phyloP scores from a whole-genome alignment of 2,329 filamentous ascomycete genomes.

The Didymella pomorum region DNA sequence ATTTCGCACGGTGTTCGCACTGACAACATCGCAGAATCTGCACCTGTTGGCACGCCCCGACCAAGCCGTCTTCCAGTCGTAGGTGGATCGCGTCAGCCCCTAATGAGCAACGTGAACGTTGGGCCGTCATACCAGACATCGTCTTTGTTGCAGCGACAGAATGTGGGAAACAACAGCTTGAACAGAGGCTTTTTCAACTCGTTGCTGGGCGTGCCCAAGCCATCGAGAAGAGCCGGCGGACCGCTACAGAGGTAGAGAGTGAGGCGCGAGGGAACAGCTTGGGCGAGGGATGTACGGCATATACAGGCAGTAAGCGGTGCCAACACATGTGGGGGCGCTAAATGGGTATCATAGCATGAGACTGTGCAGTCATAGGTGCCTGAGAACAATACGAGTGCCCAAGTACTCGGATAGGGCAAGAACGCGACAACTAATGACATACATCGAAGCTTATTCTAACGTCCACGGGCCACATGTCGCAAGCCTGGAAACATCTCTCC shows the following conservation, averaged over 20 bases:
- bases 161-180: slow-evolving; percentile 34
- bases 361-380: background rate
- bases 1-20: background rate
- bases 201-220: slow-evolving; percentile 38
- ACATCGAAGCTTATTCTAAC: background rate
- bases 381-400: too few relatives aligned
- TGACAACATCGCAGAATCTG: slow-evolving; percentile 31
- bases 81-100: slow-evolving; percentile 37
- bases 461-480: background rate
- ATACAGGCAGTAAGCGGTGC: background rate
- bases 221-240: slow-evolving; percentile 36
- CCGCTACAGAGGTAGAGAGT: slow-evolving; percentile 16
- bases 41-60: slow-evolving; percentile 36
- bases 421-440: background rate
- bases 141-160: slow-evolving; percentile 44
- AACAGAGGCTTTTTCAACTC: slow-evolving; percentile 34
- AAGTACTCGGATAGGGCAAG: background rate
- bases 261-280: background rate
- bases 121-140: slow-evolving; percentile 40
- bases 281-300: background rate
- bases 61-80: slow-evolving; percentile 42
- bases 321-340: background rate
- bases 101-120: slow-evolving; percentile 26
- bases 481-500: background rate
- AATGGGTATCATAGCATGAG: background rate